Conservation (phyloP, 108 stramenopile species). For the Skeletonema potamos region DNA sequence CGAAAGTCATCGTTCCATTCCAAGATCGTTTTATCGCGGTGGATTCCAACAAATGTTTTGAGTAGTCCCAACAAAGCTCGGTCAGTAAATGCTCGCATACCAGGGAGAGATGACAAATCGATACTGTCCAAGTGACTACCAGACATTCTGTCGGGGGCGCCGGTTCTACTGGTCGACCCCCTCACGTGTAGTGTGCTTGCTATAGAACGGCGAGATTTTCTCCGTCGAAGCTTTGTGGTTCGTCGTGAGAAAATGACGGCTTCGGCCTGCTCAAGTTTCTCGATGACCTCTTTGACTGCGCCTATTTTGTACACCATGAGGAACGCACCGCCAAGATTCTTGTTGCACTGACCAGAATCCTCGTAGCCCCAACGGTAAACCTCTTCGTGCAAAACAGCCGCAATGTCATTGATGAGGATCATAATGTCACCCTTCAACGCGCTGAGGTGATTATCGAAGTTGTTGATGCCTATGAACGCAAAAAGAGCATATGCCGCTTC, state of each 20-base stretch:
- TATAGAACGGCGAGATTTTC: slow-evolving; percentile 3
- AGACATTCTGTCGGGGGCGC: slow-evolving; percentile 13
- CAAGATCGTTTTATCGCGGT: slow-evolving; percentile 64
- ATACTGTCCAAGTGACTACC: slow-evolving; percentile 43
- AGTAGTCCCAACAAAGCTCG: slow-evolving; percentile 80
- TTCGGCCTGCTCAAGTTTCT: slow-evolving; percentile 76
- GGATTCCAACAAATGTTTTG: slow-evolving; percentile 78
- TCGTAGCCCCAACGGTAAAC: slow-evolving; percentile 88
- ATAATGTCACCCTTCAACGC: slow-evolving; percentile 91
- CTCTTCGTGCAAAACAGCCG: slow-evolving; percentile 89
- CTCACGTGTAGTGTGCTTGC: background rate
- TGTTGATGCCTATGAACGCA: slow-evolving; percentile 92
- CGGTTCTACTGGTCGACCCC: background rate
- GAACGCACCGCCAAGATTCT: slow-evolving; percentile 96
- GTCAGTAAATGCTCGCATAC: slow-evolving; percentile 76
- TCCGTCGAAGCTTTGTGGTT: slow-evolving; percentile 29
- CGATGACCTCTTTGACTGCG: slow-evolving; percentile 66
- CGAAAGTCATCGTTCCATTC: slow-evolving; percentile 80
- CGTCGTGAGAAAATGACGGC: slow-evolving; percentile 64
- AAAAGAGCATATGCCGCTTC: slow-evolving; percentile 90
- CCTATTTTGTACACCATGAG: slow-evolving; percentile 88
- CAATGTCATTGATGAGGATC: slow-evolving; percentile 95
- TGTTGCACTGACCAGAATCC: slow-evolving; percentile 93
- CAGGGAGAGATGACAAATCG: slow-evolving; percentile 72
- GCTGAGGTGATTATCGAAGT: slow-evolving; percentile 82